Percentiles rank a stretch among this genome's conserved stretches.
phyloP scores from a whole-genome alignment of 768 basidiomycete species.

The Lenzites betulinus region DNA sequence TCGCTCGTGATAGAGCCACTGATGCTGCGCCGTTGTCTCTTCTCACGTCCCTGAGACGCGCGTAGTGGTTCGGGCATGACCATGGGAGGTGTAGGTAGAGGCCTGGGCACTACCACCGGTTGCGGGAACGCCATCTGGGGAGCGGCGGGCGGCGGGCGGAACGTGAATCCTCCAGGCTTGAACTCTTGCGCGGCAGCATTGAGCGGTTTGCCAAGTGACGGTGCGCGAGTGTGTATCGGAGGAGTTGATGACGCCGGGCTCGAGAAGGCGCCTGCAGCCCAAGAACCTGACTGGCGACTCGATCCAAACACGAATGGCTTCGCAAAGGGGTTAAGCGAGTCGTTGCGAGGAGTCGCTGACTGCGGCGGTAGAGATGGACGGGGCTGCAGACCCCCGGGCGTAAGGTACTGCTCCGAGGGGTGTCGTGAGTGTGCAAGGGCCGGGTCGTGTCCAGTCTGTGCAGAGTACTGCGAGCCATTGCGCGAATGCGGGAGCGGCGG shows the following conservation, averaged over 20 bases:
- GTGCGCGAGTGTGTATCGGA: slow-evolving; percentile 41
- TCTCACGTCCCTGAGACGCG: slow-evolving; percentile 75
- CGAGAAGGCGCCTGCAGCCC: slow-evolving; percentile 34
- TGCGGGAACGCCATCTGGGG: slow-evolving; percentile 54
- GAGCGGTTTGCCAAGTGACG: slow-evolving; percentile 65
- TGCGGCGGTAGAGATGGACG: slow-evolving; percentile 17
- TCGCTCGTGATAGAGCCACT: slow-evolving; percentile 35
- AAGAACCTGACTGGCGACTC: slow-evolving; percentile 38
- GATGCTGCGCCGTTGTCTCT: slow-evolving; percentile 66
- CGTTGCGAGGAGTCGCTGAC: slow-evolving; percentile 23
- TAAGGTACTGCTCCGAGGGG: slow-evolving; percentile 44
- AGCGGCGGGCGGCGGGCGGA: slow-evolving; percentile 68
- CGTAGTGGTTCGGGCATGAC: slow-evolving; percentile 25
- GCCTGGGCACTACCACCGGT: slow-evolving; percentile 4
- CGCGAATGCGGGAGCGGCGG: slow-evolving; percentile 69
- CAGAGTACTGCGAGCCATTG: slow-evolving; percentile 60
- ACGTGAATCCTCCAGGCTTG: slow-evolving; percentile 76
- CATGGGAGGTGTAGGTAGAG: slow-evolving; percentile 27
- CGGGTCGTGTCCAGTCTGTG: slow-evolving; percentile 49
- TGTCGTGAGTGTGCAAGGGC: slow-evolving; percentile 64
- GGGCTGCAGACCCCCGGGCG: slow-evolving; percentile 28
- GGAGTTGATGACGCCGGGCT: slow-evolving; percentile 32
- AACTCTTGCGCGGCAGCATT: slow-evolving; percentile 82
- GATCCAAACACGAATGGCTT: slow-evolving; percentile 83
- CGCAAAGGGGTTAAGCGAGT: slow-evolving; percentile 72